These are phyloP conservation scores for Boletus sp. DNA, from an alignment of 768 basidiomycete species.

Conservation along the genomic window DNA sequence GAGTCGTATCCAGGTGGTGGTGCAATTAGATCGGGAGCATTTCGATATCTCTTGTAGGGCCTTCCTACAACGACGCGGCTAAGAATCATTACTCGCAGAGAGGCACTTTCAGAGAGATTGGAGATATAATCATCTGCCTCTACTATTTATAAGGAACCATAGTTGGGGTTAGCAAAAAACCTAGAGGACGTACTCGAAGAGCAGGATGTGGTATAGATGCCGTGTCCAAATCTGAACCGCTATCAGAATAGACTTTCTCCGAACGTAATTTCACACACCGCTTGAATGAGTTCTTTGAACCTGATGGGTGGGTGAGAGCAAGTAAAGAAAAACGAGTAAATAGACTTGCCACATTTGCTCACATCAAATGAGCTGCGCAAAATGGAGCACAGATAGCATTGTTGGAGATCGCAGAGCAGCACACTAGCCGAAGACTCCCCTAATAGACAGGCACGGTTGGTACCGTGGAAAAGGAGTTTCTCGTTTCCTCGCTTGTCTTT, in stretches of 20 bases:
- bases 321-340: background rate
- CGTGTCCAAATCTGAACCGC: slow-evolving; percentile 54
- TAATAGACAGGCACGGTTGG: slow-evolving; percentile 52
- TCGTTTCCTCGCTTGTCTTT: slow-evolving; percentile 44
- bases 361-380: slow-evolving; percentile 60
- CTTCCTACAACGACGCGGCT: slow-evolving; percentile 65
- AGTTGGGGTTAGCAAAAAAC: background rate
- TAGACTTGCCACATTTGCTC: slow-evolving; percentile 48
- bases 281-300: slow-evolving; percentile 54
- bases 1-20: slow-evolving; percentile 62
- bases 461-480: slow-evolving; percentile 66
- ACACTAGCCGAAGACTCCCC: slow-evolving; percentile 49
- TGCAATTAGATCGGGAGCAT: slow-evolving; percentile 44
- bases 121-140: slow-evolving; percentile 65
- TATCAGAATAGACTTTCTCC: background rate
- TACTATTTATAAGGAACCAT: slow-evolving; percentile 24
- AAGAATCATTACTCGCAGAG: slow-evolving; percentile 50
- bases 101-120: slow-evolving; percentile 40
- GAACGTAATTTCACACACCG: slow-evolving; percentile 28
- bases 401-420: slow-evolving; percentile 46
- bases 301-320: slow-evolving; percentile 28
- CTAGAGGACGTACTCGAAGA: slow-evolving; percentile 52
- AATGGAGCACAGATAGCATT: slow-evolving; percentile 56
- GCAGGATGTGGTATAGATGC: slow-evolving; percentile 64
- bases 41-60: slow-evolving; percentile 46